Evolutionary conservation across 1,284 basidiomycete species (phyloP), one percentile per base, ranked within the genome.

Genomic region (Volvariella volvacea): DNA sequence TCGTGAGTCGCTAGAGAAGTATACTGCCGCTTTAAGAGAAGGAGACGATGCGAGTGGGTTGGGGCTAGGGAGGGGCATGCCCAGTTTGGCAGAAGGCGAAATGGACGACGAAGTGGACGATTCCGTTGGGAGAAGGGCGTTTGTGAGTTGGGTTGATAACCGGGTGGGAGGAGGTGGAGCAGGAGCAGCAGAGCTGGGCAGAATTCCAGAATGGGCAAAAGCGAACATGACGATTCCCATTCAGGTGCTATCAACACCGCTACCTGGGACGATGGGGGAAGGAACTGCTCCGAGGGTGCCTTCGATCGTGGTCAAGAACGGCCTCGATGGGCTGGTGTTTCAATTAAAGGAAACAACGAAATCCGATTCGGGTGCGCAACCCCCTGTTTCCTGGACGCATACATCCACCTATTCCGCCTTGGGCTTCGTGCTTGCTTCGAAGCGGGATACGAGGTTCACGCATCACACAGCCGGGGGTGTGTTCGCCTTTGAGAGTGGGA

Each of bases 401-500:
- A 62, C 64, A 1, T 73, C 78, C 8, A 96, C 92, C 0, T 91
- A 83, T 59, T 84, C 90, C 3, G 95, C 93, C 0, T 75, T 99
- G 3, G 77, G 90, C 1, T 99, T 97, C 58, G 95, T 98, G 15
- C 73, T 99, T 22, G 92, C 92, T 1, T 94, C 92, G 3, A 99
- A 99, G 62, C 81, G 81, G 20, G 92, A 95, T 61, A 80, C 86
- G 1, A 77, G 88, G 10, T 91, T 93, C 63, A 85, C 85, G 1
- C 75, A 84, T 53, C 90, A 95, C 55, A 62, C 71, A 1, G 55
- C 64, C 1, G 57, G 65, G 28, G 70, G 73, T 6, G 81, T 88
- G 1, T 67, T 92, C 40, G 90, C 88, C 0, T 90, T 96, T 53
- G 92, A 95, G 58, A 78, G 80, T 47, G 85, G 88, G 20, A 60